Percentiles rank a stretch among this genome's conserved stretches.
Conservation (phyloP, 495 filamentous ascomycete species). For the Chaetomidium leptoderma region DNA sequence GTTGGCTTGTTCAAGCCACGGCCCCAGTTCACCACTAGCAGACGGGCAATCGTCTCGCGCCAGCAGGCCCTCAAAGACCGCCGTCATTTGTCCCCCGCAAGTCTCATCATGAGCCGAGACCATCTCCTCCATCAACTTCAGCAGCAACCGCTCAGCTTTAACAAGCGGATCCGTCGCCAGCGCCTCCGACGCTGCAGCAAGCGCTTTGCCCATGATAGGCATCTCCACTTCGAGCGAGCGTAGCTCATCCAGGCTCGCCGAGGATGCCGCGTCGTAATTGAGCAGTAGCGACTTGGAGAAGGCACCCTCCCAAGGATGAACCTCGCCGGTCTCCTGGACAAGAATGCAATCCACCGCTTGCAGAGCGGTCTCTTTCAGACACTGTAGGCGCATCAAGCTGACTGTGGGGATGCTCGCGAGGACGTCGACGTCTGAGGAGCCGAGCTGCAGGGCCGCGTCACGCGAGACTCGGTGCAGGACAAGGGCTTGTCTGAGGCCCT, state of each 20-base stretch:
- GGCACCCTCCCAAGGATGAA: slow-evolving; percentile 48
- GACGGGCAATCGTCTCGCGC: slow-evolving; percentile 4
- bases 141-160: slow-evolving; percentile 46
- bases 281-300: slow-evolving; percentile 54
- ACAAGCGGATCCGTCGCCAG: slow-evolving; percentile 46
- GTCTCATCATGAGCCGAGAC: slow-evolving; percentile 37
- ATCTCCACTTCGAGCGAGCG: slow-evolving; percentile 63
- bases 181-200: slow-evolving; percentile 45
- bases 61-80: slow-evolving; percentile 19
- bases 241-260: slow-evolving; percentile 57
- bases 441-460: slow-evolving; percentile 14
- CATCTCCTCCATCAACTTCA: slow-evolving; percentile 48
- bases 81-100: slow-evolving; percentile 8
- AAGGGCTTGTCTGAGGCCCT: slow-evolving; percentile 61
- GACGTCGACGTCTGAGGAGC: slow-evolving; percentile 35
- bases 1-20: slow-evolving; percentile 24
- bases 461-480: slow-evolving; percentile 37
- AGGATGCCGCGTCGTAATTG: slow-evolving; percentile 50
- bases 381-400: slow-evolving; percentile 43
- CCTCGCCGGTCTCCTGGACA: slow-evolving; percentile 27
- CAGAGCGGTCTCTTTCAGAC: slow-evolving; percentile 36
- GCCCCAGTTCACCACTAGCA: slow-evolving; percentile 18
- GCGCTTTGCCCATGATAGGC: slow-evolving; percentile 52
- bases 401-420: slow-evolving; percentile 45
- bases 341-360: slow-evolving; percentile 44